Base-by-base conservation (phyloP, 495 filamentous ascomycete genomes). In the Penicillium atrosanguineum region DNA sequence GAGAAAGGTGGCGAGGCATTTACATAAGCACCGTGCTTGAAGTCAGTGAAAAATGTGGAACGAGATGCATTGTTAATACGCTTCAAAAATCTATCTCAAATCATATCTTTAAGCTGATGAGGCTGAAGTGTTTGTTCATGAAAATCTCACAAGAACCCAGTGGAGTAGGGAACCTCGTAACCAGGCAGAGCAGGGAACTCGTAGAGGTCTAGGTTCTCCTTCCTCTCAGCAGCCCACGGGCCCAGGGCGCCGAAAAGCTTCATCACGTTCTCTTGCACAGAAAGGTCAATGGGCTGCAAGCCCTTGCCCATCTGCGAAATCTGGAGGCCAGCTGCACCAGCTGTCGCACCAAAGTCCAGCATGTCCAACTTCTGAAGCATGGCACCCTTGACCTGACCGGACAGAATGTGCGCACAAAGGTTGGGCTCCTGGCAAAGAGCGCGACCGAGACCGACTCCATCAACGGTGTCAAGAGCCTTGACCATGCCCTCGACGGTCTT, bases 401-500 rank as follows among this genome's bases (percentile, higher is more conserved):
- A 61, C 7, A 83, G 68, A n/a, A 83, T 73, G 36, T 80, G 72
- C 26, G 60, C 55, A n/a, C 76, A 71, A 9, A 86, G 48, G 19
- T 63, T 61, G 5, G 73, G 73, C 56, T 87, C 81, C 50, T 83
- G 73, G 50, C 74, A 74, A 3, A 75, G 68, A 9, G 81, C 74
- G 1, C 82, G 76, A 1, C 69, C 83, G 19, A 87, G 52, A 15
- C 81, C 83, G 15, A 86, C 67, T 15, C 82, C 83, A 44, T 85
- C 75, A 6, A 86, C 73, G 2, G 71, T 76, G n/a, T 79, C 55
- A 21, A 84, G 57, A 14, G 82, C 83, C 26, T 79, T 68, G 28
- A 83, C 79, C 84, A 88, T 86, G 3, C 71, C 85, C n/a, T 72
- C 71, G 1, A 74, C 82, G 1, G 83, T 80, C 56, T 77, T 71